Evolutionary conservation across 768 basidiomycete genomes (phyloP), one percentile per base, ranked within the genome.

Genomic region (Lentinula raphanica): DNA sequence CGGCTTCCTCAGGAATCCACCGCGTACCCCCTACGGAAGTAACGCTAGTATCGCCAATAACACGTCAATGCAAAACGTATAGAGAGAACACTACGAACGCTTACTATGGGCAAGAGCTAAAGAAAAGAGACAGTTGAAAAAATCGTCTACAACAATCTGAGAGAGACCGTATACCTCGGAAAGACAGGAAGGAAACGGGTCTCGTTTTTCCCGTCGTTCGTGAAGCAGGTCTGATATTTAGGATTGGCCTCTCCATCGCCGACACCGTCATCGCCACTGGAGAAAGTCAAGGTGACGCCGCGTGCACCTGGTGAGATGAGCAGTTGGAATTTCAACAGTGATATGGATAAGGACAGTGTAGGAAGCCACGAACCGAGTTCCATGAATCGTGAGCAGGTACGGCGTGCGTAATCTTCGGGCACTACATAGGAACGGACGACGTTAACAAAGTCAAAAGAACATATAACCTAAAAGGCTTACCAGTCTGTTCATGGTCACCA

Each of bases 1-100:
- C 80, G 0, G 82, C 83, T 13, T 74, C 74, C 67, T 91, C 88
- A 0, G 86, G 87, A 50, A 87, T 70, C 39, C 71, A 60, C 23
- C 68, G 69, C 1, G 88, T 90, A 8, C 82, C 89, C 19, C 59
- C 59, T 2, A 92, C 88, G 2, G 85, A 60, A 3, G 89, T 92
- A 19, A 89, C 85, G 60, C 88, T 90, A 54, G 1, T 19, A 12
- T 21, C 40, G 29, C 45, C 17, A 28, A 23, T n/a, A 50, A 57
- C 46, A 35, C 60, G 23, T 2, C 35, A 28, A n/a, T n/a, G n/a
- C 8, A 35, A 9, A 32, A 29, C 23, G n/a, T 53, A 29, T 44
- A 3, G 55, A 19, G 36, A 28, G 21, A 5, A 50, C 45, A 42
- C 5, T 15, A 35, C 32, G 13, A 35, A 42, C 58, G 56, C 74